phyloP scores from a whole-genome alignment of 345 rosid species.

The Rhodamnia rubescens region DNA sequence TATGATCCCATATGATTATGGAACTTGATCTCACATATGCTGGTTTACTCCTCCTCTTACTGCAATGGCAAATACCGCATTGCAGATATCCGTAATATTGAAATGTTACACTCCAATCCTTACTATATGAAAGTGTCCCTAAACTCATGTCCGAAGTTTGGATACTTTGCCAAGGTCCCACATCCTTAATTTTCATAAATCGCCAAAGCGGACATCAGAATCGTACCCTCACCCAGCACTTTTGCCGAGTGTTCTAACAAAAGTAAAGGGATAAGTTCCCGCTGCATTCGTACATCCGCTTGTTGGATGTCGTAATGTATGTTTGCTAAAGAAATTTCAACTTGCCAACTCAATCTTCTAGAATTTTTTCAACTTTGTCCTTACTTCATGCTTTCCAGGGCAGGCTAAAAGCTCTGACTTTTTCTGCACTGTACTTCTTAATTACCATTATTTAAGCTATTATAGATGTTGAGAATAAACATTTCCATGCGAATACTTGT shows the following conservation, averaged over 20 bases:
- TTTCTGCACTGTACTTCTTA: neutral
- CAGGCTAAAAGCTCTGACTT: neutral
- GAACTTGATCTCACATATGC: neutral
- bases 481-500: neutral
- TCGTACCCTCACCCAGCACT: neutral
- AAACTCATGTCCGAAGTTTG: neutral
- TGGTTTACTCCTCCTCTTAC: neutral
- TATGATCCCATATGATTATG: neutral
- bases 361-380: neutral
- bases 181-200: neutral
- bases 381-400: neutral
- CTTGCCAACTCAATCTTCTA: neutral
- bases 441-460: neutral
- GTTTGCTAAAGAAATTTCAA: neutral
- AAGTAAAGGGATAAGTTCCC: neutral
- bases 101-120: neutral
- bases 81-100: neutral
- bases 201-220: neutral
- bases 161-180: neutral
- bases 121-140: neutral
- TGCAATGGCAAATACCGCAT: neutral
- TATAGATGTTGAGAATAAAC: neutral
- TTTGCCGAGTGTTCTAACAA: neutral
- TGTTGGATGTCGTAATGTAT: neutral
- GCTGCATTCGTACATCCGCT: neutral